These are phyloP conservation scores for Cylindrodendrum hubeiense DNA, from an alignment of 2,329 filamentous ascomycete genomes.

Conservation along the genomic window DNA sequence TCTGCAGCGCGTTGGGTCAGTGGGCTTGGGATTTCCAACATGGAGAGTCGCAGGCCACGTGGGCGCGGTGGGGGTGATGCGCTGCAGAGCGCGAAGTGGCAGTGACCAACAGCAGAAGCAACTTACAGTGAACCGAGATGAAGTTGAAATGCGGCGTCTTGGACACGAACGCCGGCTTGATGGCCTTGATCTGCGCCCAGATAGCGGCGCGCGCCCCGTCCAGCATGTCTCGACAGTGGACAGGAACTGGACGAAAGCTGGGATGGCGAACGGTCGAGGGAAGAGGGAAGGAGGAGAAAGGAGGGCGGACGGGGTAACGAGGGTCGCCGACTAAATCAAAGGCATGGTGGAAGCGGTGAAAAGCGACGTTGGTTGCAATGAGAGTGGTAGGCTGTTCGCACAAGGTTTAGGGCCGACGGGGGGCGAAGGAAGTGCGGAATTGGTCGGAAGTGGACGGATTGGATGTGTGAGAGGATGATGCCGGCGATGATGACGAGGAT, in stretches of 20 bases:
- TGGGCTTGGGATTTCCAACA: slow-evolving; percentile 18
- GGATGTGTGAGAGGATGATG: background rate
- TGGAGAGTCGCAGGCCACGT: slow-evolving; percentile 32
- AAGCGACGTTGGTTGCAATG: background rate
- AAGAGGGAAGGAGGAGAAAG: background rate
- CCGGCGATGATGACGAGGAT: slow-evolving; percentile 15
- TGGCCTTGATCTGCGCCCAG: slow-evolving; percentile 59
- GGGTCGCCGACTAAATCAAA: slow-evolving; percentile 12
- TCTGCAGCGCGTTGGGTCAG: slow-evolving; percentile 62
- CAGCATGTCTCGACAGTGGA: slow-evolving; percentile 47
- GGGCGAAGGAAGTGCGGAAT: slow-evolving; percentile 1
- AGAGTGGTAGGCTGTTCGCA: background rate
- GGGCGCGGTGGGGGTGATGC: slow-evolving; percentile 27
- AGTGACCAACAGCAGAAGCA: background rate
- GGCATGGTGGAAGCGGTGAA: slow-evolving; percentile 15
- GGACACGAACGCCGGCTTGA: slow-evolving; percentile 69
- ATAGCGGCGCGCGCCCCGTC: slow-evolving; percentile 48
- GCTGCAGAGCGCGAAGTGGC: background rate
- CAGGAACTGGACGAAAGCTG: slow-evolving; percentile 21
- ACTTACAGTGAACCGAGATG: slow-evolving; percentile 82
- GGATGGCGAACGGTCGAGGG: background rate
- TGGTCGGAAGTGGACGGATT: background rate
- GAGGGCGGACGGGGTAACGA: background rate
- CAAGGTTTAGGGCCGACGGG: slow-evolving; percentile 10
- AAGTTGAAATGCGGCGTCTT: slow-evolving; percentile 82